phyloP scores from a whole-genome alignment of 768 basidiomycete species.

The Lentinus tigrinus region DNA sequence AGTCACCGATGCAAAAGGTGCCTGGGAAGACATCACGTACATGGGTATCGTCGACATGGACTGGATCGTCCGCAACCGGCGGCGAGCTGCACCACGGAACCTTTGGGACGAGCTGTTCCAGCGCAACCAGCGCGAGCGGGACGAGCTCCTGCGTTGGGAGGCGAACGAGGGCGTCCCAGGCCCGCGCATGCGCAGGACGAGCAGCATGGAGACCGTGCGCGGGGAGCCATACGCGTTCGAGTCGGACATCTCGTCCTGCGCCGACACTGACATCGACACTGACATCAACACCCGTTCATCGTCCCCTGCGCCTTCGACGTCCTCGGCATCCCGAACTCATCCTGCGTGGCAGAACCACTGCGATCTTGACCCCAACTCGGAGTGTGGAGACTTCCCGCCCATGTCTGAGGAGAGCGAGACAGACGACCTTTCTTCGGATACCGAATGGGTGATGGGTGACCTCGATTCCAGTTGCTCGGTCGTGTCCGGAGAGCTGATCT shows the following conservation, averaged over 20 bases:
- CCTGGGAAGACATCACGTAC: slow-evolving; percentile 27
- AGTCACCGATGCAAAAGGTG: slow-evolving; percentile 41
- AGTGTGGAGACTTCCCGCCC: neutral
- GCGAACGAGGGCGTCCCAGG: slow-evolving; percentile 6
- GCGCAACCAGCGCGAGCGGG: slow-evolving; percentile 25
- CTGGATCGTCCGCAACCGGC: slow-evolving; percentile 17
- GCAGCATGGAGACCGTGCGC: slow-evolving; percentile 20
- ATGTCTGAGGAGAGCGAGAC: neutral
- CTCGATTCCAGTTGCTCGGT: neutral
- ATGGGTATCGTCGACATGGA: slow-evolving; percentile 27
- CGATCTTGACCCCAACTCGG: neutral
- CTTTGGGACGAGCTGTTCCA: slow-evolving; percentile 29
- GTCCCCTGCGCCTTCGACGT: neutral
- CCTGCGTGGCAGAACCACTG: too few species aligned
- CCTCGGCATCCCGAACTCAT: neutral
- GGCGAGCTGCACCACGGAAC: neutral
- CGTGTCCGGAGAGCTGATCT: neutral
- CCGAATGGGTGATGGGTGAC: neutral
- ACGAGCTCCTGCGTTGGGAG: slow-evolving; percentile 24
- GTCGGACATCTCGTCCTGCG: neutral
- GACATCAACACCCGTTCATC: neutral
- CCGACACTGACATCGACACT: neutral
- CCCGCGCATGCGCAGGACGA: slow-evolving; percentile 3
- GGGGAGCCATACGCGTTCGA: neutral
- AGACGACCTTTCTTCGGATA: neutral